These are phyloP conservation scores for Hypoxylon perforatum DNA, from an alignment of 495 filamentous ascomycete species.

Conservation along the genomic window DNA sequence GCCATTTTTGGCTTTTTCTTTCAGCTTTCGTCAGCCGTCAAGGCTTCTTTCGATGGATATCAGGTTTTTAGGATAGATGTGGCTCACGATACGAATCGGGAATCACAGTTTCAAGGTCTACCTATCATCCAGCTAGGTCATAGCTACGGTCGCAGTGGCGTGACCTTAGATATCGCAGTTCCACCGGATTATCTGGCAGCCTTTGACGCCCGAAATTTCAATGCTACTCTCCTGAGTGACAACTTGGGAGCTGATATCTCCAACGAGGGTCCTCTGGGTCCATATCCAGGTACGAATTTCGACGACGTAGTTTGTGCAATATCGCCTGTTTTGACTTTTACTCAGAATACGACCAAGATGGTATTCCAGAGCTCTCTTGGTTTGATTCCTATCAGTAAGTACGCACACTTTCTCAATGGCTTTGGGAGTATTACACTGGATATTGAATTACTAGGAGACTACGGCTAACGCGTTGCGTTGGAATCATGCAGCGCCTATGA, in stretches of 20 bases:
- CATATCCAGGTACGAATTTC: conserved; percentile 28
- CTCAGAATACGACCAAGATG: conserved; percentile 26
- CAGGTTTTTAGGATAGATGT: conserved; percentile 24
- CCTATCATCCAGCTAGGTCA: conserved; percentile 42
- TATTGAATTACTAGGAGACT: too few relatives aligned
- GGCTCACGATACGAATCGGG: neutral
- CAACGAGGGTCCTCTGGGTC: conserved; percentile 42
- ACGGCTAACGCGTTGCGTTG: too few relatives aligned
- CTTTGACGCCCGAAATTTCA: conserved; percentile 49
- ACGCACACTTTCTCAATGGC: too few relatives aligned
- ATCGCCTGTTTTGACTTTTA: conserved; percentile 7
- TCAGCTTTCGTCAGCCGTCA: neutral
- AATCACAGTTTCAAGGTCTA: conserved; percentile 22
- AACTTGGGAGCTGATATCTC: conserved; percentile 57
- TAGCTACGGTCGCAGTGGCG: neutral
- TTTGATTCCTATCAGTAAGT: conserved; percentile 72
- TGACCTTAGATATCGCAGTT: conserved; percentile 54
- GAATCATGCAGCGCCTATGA: too few relatives aligned
- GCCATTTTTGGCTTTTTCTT: neutral
- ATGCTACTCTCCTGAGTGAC: conserved; percentile 52
- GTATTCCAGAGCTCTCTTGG: conserved; percentile 54
- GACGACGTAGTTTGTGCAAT: neutral
- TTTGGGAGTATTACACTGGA: too few relatives aligned
- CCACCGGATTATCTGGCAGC: conserved; percentile 47
- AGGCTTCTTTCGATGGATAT: conserved; percentile 10